phyloP scores from a whole-genome alignment of 257 asterid species.

The Ehretia macrophylla region DNA sequence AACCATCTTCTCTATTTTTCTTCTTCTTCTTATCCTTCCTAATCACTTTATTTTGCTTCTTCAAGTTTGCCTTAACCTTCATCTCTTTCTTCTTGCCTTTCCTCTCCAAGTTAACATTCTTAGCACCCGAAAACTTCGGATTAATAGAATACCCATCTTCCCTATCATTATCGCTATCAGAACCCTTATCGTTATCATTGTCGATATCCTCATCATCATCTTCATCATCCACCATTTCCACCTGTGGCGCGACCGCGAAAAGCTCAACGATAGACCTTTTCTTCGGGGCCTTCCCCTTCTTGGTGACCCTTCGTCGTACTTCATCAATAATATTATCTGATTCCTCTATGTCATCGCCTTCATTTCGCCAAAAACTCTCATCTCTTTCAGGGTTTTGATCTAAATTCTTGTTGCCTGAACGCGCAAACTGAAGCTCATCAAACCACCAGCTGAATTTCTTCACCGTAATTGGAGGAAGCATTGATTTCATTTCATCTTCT shows the following conservation, averaged over 20 bases:
- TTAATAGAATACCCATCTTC: constrained; percentile 17
- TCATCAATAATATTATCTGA: constrained; percentile 8
- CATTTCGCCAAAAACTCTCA: background rate
- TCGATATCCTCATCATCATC: constrained; percentile 22
- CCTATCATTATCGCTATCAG: background rate
- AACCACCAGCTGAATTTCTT: constrained; percentile 74
- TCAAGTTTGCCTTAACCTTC: constrained; percentile 20
- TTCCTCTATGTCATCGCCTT: constrained; percentile 18
- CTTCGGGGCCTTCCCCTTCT: constrained; percentile 41
- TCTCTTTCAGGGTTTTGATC: background rate
- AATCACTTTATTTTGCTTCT: constrained; percentile 26
- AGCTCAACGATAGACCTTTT: constrained; percentile 72
- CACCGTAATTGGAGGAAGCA: constrained; percentile 57
- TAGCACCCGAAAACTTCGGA: constrained; percentile 8
- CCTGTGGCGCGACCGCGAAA: constrained; percentile 61
- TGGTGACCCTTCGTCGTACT: background rate
- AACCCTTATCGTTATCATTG: too few species aligned
- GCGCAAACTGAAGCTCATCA: constrained; percentile 28
- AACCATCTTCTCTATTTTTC: constrained; percentile 20
- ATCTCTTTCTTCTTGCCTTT: constrained; percentile 28
- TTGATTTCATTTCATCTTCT: constrained; percentile 29
- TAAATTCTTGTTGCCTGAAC: background rate
- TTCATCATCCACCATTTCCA: constrained; percentile 25
- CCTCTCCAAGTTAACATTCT: constrained; percentile 8
- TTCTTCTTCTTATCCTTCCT: constrained; percentile 23